A percentile compares a stretch with the other conserved stretches of the same genome.
Conservation (phyloP, 1,139 yeast genomes). For the Arxiozyma telluris region DNA sequence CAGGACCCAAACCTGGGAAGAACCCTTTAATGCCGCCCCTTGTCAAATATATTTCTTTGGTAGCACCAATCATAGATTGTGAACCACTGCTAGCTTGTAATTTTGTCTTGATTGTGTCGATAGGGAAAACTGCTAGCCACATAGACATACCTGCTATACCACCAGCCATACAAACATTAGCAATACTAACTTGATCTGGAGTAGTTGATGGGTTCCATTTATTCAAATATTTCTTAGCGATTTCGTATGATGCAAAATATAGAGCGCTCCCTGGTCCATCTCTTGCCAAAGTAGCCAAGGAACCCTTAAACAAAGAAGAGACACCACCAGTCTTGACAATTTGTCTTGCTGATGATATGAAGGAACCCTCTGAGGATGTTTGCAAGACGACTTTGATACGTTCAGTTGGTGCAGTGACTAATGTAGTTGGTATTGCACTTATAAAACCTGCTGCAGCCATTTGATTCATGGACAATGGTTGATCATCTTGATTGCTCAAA, state of each 20-base stretch:
- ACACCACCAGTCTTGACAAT: constrained; percentile 78
- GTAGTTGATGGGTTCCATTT: constrained; percentile 25
- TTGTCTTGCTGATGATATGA: constrained; percentile 43
- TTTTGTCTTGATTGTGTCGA: constrained; percentile 88
- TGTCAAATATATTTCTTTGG: constrained; percentile 47
- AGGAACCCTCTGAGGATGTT: constrained; percentile 45
- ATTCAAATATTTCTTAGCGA: constrained; percentile 56
- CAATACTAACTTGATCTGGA: constrained; percentile 53
- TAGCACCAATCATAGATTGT: constrained; percentile 56
- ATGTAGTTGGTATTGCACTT: constrained; percentile 89
- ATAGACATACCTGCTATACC: constrained; percentile 92
- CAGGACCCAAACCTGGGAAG: constrained; percentile 97
- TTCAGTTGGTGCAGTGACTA: constrained; percentile 95
- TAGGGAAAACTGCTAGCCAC: constrained; percentile 96
- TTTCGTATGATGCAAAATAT: constrained; percentile 91
- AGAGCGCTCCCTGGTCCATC: constrained; percentile 99
- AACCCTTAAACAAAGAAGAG: constrained; percentile 79
- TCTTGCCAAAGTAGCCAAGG: constrained; percentile 84
- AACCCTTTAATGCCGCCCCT: constrained; percentile 83
- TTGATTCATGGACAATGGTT: constrained; percentile 49
- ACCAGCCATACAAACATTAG: constrained; percentile 81
- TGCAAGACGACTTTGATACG: constrained; percentile 92
- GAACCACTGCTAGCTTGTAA: constrained; percentile 57
- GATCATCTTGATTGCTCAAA: constrained; percentile 7
- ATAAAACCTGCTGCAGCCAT: constrained; percentile 92